A percentile compares a stretch with the other conserved stretches of the same genome.
These are phyloP conservation scores for Tilletia caries DNA, from an alignment of 1,284 basidiomycete genomes.

Conservation along the genomic window DNA sequence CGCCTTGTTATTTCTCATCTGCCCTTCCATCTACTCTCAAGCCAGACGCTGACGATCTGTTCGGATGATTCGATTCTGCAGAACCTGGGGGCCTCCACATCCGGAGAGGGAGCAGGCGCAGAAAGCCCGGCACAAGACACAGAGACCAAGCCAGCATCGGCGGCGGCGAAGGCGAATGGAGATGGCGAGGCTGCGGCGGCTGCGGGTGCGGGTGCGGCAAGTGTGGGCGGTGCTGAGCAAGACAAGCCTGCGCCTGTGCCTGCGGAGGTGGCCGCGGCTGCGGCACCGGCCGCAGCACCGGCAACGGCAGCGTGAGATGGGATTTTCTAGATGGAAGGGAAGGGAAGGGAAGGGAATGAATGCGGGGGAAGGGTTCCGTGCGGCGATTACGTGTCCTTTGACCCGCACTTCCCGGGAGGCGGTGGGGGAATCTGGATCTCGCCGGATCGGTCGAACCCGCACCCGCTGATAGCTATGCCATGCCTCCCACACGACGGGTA, in stretches of 20 bases:
- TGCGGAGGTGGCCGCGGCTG: background rate
- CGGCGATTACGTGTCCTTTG: too few species aligned
- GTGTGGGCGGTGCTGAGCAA: background rate
- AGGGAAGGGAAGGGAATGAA: too few species aligned
- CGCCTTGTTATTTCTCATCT: background rate
- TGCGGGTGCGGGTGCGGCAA: background rate
- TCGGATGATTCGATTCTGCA: background rate
- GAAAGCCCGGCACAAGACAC: conserved; percentile 12
- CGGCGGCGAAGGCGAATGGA: background rate
- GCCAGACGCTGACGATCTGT: background rate
- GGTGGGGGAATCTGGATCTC: too few species aligned
- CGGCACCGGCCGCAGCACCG: background rate
- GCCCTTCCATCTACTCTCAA: too few species aligned
- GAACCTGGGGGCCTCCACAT: background rate
- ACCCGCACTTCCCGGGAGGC: too few species aligned
- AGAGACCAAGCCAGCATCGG: background rate
- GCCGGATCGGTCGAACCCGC: too few species aligned
- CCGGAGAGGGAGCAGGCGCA: background rate
- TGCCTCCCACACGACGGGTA: too few species aligned
- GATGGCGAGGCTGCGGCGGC: background rate
- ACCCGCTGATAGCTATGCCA: too few species aligned
- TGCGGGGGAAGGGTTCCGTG: too few species aligned
- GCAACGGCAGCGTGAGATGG: background rate
- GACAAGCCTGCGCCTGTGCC: conserved; percentile 9
- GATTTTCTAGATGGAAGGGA: too few species aligned